Percentiles rank a stretch among this genome's conserved stretches.
Conservation (phyloP, 2,329 filamentous ascomycete species). For the Aureobasidium uvarum region DNA sequence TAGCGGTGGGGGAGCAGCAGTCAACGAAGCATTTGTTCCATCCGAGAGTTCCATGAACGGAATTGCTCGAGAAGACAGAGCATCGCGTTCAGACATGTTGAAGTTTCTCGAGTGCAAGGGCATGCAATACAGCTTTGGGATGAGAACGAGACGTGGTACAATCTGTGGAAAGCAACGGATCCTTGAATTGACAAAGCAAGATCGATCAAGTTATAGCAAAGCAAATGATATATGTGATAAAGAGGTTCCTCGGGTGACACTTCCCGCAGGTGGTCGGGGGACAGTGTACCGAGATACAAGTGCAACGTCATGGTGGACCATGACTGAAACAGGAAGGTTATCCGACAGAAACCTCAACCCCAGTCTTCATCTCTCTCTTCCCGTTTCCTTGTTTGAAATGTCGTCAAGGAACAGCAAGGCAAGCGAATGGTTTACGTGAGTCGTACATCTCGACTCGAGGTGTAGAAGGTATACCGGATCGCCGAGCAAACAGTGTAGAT, state of each 20-base stretch:
- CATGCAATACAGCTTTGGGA: background rate
- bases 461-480: background rate
- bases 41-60: conserved; percentile 53
- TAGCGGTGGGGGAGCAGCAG: conserved; percentile 47
- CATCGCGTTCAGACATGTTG: conserved; percentile 42
- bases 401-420: background rate
- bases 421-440: background rate
- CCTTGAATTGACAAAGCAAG: background rate
- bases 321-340: conserved; percentile 1
- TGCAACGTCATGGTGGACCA: conserved; percentile 5
- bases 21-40: conserved; percentile 44
- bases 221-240: conserved; percentile 1
- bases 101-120: conserved; percentile 1
- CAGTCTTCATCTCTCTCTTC: background rate
- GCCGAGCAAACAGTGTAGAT: background rate
- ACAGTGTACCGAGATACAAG: conserved; percentile 7
- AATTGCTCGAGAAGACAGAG: conserved; percentile 46
- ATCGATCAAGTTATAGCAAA: background rate
- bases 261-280: conserved; percentile 10
- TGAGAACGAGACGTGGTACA: background rate
- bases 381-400: too few species aligned
- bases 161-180: too few species aligned
- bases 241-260: background rate
- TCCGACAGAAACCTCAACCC: background rate
- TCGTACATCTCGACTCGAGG: background rate